Evolutionary conservation across 352 stramenopile genomes (phyloP).

Genomic region (Pythium apleroticum): DNA sequence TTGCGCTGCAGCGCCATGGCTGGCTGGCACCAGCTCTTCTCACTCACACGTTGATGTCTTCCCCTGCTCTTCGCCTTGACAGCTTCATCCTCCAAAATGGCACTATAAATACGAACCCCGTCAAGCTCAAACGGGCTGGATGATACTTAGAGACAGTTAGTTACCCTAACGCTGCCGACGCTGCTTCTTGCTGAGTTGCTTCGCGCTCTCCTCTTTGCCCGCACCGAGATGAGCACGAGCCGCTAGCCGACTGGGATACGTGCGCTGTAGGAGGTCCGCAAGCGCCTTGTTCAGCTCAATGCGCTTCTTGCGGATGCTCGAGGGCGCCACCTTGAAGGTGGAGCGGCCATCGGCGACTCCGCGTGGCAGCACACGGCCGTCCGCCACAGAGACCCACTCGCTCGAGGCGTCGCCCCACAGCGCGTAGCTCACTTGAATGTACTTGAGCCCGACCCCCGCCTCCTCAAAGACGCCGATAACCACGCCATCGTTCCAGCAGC

Average conservation of each 20-base stretch:
- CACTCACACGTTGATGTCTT: neutral
- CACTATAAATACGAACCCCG: constrained; percentile 1
- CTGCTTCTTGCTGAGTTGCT: constrained; percentile 21
- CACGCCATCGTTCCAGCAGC: constrained; percentile 81
- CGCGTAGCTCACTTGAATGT: constrained; percentile 65
- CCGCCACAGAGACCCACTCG: constrained; percentile 71
- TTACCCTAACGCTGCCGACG: constrained; percentile 18
- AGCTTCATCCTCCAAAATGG: neutral
- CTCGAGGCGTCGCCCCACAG: constrained; percentile 52
- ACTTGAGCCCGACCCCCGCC: constrained; percentile 39
- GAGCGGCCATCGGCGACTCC: constrained; percentile 57
- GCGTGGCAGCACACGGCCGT: constrained; percentile 71
- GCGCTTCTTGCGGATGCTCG: constrained; percentile 36
- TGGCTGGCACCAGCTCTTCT: neutral
- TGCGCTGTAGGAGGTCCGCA: constrained; percentile 52
- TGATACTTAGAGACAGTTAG: constrained; percentile 18
- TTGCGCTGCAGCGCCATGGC: constrained; percentile 52
- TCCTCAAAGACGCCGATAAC: constrained; percentile 63
- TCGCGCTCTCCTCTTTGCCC: neutral
- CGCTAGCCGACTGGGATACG: constrained; percentile 41
- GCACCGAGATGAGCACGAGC: neutral
- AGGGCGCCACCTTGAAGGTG: constrained; percentile 42
- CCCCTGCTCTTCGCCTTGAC: neutral
- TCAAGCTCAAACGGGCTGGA: constrained; percentile 7
- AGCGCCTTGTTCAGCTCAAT: constrained; percentile 51